phyloP scores from a whole-genome alignment of 805 yeast species.

The Komagataella pseudopastoris region DNA sequence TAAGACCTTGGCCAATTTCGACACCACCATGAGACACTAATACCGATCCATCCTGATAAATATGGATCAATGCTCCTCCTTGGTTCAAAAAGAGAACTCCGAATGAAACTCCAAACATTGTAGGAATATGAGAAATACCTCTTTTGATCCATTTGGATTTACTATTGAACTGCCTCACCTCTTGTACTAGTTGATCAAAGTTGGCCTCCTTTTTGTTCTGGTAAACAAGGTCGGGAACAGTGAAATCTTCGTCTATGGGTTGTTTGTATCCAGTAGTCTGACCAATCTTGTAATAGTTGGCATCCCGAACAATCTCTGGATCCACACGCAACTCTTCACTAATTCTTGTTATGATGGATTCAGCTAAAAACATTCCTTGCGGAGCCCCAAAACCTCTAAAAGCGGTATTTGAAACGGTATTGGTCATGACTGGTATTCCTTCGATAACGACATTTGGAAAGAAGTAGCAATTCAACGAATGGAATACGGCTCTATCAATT shows the following conservation, averaged over 20 bases:
- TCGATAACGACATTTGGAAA: conserved; percentile 25
- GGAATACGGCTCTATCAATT: conserved; percentile 31
- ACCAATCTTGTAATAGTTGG: conserved; percentile 19
- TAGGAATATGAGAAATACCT: conserved; percentile 31
- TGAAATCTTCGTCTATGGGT: conserved; percentile 23
- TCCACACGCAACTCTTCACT: conserved; percentile 25
- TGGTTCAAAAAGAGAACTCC: conserved; percentile 31
- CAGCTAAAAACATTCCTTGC: conserved; percentile 32
- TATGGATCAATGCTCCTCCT: conserved; percentile 33
- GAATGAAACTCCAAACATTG: conserved; percentile 32
- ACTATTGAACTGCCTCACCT: conserved; percentile 25
- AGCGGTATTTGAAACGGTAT: conserved; percentile 33
- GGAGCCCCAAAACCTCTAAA: conserved; percentile 38
- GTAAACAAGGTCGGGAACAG: conserved; percentile 21
- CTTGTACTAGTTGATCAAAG: conserved; percentile 18
- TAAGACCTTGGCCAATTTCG: conserved; percentile 36
- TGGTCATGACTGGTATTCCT: conserved; percentile 28
- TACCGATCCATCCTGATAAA: conserved; percentile 32
- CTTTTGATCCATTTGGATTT: conserved; percentile 30
- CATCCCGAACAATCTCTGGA: conserved; percentile 22
- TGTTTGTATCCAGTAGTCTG: conserved; percentile 27
- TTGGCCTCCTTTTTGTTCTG: conserved; percentile 21
- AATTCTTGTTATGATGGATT: conserved; percentile 23
- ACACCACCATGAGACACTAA: conserved; percentile 33
- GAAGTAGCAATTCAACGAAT: conserved; percentile 26